Base-by-base conservation (phyloP, 768 basidiomycete genomes). In the Pleurotus tuber-regium region DNA sequence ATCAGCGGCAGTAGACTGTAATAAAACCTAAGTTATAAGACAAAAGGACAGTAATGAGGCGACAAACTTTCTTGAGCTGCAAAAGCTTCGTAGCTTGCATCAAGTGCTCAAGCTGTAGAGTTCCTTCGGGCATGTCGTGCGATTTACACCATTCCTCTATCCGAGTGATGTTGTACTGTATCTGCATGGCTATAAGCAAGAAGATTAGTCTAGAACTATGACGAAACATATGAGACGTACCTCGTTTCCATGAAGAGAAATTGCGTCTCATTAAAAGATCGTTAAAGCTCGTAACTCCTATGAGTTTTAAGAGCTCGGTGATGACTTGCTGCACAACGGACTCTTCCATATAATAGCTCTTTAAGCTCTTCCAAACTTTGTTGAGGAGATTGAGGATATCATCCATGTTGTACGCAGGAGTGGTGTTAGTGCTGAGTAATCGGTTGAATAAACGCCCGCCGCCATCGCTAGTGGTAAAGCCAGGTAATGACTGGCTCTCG, bases 71-170 rank as follows among this genome's bases (percentile, higher is more conserved):
- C 76, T 98, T 99, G 63, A 99, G 74, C 68, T 99, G 97, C 21
- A 99, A 76, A 50, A 99, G 72, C 71, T 99, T 98, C 62, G 97
- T 98, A 50, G 97, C 97, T 75, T 99, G 97, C 93, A 98, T 97
- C 71, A 99, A 79, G 71, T 98, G 95, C 70, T 99, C 97, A 50
- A 99, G 77, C 67, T 98, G 97, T 24, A 99, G 77, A 14, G 92
- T 92, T 7, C 97, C 97, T 66, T 99, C 97, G 1, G 96, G 97
- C 93, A 99, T 98, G 64, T 97, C 93, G 63, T 98, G 97, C 21
- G 97, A 95, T 72, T 99, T 98, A 77, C 97, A 99, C 97, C 97
- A 98, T 70, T 98, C 95, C 62, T 95, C 92, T 62, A 95, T 89
- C 23, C 90, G 84, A 25, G 95, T 98, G 65, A 98, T 97, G 65